A percentile compares a stretch with the other conserved stretches of the same genome.
phyloP scores from a whole-genome alignment of 2,329 filamentous ascomycete genomes.

The Simplicillium aogashimaense region DNA sequence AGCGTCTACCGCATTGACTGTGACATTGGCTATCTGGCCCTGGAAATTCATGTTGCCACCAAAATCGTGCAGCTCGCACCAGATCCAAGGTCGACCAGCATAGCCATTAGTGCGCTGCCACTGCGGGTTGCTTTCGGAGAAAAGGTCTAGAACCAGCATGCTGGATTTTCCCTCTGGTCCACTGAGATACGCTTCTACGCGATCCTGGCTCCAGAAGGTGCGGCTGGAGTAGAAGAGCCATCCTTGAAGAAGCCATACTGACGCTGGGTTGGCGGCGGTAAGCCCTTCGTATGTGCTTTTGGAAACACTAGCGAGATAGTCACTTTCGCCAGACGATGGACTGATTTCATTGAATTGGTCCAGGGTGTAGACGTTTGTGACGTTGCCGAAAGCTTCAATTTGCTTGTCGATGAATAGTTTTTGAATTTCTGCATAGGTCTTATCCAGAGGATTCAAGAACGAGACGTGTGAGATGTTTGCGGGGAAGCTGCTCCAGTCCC shows the following conservation, averaged over 20 bases:
- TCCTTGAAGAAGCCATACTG: conserved; percentile 38
- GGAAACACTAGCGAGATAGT: conserved; percentile 30
- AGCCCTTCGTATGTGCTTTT: conserved; percentile 28
- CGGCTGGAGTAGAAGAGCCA: conserved; percentile 33
- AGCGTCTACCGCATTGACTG: conserved; percentile 30
- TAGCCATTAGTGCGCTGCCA: conserved; percentile 37
- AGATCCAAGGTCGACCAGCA: conserved; percentile 39
- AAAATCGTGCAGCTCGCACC: conserved; percentile 38
- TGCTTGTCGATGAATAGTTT: conserved; percentile 35
- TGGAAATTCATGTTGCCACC: conserved; percentile 35
- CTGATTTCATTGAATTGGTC: conserved; percentile 44
- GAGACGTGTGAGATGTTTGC: conserved; percentile 31
- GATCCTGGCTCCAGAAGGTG: conserved; percentile 28
- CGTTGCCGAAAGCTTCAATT: conserved; percentile 32
- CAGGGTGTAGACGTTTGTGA: conserved; percentile 37
- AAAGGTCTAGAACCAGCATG: conserved; percentile 38
- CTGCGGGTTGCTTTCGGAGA: conserved; percentile 34
- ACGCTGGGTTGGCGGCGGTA: conserved; percentile 31
- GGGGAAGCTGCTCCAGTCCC: conserved; percentile 31
- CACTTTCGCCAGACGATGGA: conserved; percentile 31
- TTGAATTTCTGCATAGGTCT: conserved; percentile 30
- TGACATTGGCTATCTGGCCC: conserved; percentile 36
- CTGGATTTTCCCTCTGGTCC: conserved; percentile 29
- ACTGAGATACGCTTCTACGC: conserved; percentile 33
- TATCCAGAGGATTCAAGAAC: conserved; percentile 36